Percentiles rank a stretch among this genome's conserved stretches.
These are phyloP conservation scores for Gnaphalium uliginosum DNA, from an alignment of 129 eudicot species.

Conservation along the genomic window DNA sequence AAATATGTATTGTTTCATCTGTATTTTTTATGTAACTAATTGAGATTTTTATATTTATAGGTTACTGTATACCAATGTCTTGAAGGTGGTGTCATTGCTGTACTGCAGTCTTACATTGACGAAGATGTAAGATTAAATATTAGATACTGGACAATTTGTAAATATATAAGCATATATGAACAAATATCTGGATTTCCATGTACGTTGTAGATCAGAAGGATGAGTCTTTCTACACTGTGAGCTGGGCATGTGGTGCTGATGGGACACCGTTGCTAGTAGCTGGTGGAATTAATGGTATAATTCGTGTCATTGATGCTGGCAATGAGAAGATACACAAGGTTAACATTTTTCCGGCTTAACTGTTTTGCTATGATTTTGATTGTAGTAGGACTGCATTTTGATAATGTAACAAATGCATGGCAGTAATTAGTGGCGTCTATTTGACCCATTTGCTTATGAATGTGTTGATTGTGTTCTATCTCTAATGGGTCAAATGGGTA, in stretches of 20 bases:
- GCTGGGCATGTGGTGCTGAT: slow-evolving; percentile 88
- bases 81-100: slow-evolving; percentile 94
- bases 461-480: neutral
- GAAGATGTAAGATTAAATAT: slow-evolving; percentile 75
- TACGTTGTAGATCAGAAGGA: slow-evolving; percentile 84
- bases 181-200: slow-evolving; percentile 34
- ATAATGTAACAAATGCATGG: neutral
- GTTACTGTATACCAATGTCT: slow-evolving; percentile 95
- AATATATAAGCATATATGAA: slow-evolving; percentile 31
- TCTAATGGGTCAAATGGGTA: neutral
- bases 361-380: slow-evolving; percentile 10
- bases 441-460: neutral
- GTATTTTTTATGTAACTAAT: neutral
- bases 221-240: slow-evolving; percentile 94
- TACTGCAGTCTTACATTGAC: slow-evolving; percentile 87
- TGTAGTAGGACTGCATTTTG: slow-evolving; percentile 1
- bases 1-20: neutral
- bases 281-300: slow-evolving; percentile 92
- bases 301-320: slow-evolving; percentile 95
- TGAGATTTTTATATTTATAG: slow-evolving; percentile 34
- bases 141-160: neutral
- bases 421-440: neutral
- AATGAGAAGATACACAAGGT: slow-evolving; percentile 95
- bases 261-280: slow-evolving; percentile 85
- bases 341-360: neutral